These are phyloP conservation scores for Akanthomyces muscarius DNA, from an alignment of 2,329 filamentous ascomycete species.

Conservation along the genomic window DNA sequence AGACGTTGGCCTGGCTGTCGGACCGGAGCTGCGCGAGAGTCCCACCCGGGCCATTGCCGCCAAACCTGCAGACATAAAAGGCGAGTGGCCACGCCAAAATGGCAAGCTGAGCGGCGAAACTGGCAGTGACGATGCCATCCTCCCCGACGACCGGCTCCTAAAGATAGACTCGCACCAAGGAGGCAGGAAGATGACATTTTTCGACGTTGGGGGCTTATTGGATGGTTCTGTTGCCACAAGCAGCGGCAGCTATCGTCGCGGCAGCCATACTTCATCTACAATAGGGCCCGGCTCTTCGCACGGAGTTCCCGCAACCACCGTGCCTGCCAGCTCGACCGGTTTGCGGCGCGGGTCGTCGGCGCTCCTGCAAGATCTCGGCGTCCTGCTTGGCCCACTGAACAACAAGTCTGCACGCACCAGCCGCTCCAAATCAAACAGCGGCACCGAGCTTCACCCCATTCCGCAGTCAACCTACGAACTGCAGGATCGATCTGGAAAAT, in stretches of 20 bases:
- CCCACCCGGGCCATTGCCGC: constrained; percentile 21
- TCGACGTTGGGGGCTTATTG: constrained; percentile 77
- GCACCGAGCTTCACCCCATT: constrained; percentile 45
- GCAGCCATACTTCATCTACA: constrained; percentile 40
- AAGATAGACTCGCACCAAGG: constrained; percentile 24
- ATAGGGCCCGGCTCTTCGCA: constrained; percentile 36
- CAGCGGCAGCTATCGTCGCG: constrained; percentile 33
- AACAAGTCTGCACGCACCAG: constrained; percentile 29
- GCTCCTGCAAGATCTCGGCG: constrained; percentile 56
- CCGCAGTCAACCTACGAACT: constrained; percentile 38
- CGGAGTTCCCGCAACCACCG: constrained; percentile 38
- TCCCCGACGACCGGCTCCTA: constrained; percentile 33
- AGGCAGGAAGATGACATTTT: constrained; percentile 63
- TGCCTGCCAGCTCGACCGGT: constrained; percentile 43
- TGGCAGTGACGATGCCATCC: constrained; percentile 43
- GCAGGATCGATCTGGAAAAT: constrained; percentile 28
- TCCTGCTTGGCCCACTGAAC: constrained; percentile 42
- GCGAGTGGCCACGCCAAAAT: constrained; percentile 48
- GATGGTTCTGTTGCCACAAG: constrained; percentile 40
- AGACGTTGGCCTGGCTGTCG: constrained; percentile 68
- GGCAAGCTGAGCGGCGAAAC: constrained; percentile 35
- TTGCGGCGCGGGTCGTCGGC: constrained; percentile 53
- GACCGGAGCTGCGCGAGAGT: constrained; percentile 45
- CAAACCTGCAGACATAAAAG: constrained; percentile 34
- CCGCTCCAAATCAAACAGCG: constrained; percentile 30